Base-by-base conservation (phyloP, 352 stramenopile species). In the Saprolegnia parasitica region DNA sequence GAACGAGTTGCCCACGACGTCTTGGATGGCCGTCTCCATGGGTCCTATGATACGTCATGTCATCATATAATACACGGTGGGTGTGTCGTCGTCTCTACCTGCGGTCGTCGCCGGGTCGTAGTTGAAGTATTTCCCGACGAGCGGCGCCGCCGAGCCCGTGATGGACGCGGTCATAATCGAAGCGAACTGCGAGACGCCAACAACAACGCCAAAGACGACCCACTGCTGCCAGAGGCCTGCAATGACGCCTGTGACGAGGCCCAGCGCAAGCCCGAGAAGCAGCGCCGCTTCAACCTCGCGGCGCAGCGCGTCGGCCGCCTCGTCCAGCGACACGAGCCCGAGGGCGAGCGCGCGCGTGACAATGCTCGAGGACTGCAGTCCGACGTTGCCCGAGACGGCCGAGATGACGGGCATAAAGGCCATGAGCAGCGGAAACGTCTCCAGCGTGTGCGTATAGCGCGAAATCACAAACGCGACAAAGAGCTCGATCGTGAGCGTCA, bases 361-460 rank as follows among this genome's bases (percentile, higher is more conserved):
- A n/a, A 67, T 67, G 58, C 58, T 67, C 40, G 58, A 67, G 21
- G 58, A 67, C 45, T 67, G 58, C 20, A 67, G 18, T 1, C 58
- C 58, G 26, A 67, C 58, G 32, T 67, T 67, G 40, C 58, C 58
- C 9, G 58, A 67, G 45, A 67, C 50, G 11, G 58, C 58, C n/a
- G 58, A 67, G 37, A 67, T 67, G 20, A 67, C 58, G 9, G 58
- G 58, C 37, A 67, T 67, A 40, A 67, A 67, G 35, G 58, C 49
- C 58, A 67, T 67, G 40, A 67, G 58, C 16, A 67, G 40, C 24
- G 58, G 58, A 21, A 55, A 67, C 58, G 58, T 56, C 21, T 23
- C 16, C 40, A 67, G 50, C 37, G 58, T 55, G 11, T 40, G 21
- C 39, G 58, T 67, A 21, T 56, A 56, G n/a, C 58, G 37, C 23